These are phyloP conservation scores for Marchantia paleacea DNA, from an alignment of 225 moss, liverwort and hornwort species.

Conservation along the genomic window DNA sequence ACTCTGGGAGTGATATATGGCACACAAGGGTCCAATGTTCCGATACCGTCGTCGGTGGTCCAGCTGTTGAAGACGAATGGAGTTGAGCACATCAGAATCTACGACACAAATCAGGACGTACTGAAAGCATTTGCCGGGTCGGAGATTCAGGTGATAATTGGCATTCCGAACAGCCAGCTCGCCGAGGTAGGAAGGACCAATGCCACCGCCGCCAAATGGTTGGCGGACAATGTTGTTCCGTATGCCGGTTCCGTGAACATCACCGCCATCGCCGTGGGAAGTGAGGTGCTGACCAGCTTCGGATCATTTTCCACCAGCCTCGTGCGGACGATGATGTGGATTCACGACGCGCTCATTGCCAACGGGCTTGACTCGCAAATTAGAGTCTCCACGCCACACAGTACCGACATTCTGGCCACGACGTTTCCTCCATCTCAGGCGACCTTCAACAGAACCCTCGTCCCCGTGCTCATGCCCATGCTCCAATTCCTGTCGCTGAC, in stretches of 20 bases:
- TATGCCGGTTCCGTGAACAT: slow-evolving; percentile 47
- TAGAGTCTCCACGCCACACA: slow-evolving; percentile 48
- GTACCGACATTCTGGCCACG: slow-evolving; percentile 38
- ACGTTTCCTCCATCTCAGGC: slow-evolving; percentile 50
- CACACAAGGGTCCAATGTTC: slow-evolving; percentile 60
- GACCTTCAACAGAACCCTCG: slow-evolving; percentile 34
- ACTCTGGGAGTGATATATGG: slow-evolving; percentile 72
- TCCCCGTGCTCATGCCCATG: slow-evolving; percentile 26
- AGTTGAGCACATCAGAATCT: slow-evolving; percentile 61
- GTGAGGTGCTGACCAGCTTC: slow-evolving; percentile 42
- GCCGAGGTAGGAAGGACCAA: slow-evolving; percentile 37
- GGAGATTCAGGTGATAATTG: slow-evolving; percentile 43
- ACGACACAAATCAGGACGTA: slow-evolving; percentile 51
- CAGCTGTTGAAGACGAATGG: slow-evolving; percentile 60
- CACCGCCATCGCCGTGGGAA: slow-evolving; percentile 49
- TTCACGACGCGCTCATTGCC: slow-evolving; percentile 48
- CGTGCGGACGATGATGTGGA: slow-evolving; percentile 41
- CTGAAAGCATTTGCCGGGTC: slow-evolving; percentile 67
- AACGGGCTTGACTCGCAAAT: slow-evolving; percentile 31
- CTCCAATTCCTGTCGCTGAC: slow-evolving; percentile 50
- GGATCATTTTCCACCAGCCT: slow-evolving; percentile 33
- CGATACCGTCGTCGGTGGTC: slow-evolving; percentile 57
- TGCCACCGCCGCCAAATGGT: slow-evolving; percentile 39
- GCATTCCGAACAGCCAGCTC: slow-evolving; percentile 40
- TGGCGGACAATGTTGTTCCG: slow-evolving; percentile 36